Base-by-base conservation (phyloP, 805 yeast species). In the Yarrowia keelungensis region DNA sequence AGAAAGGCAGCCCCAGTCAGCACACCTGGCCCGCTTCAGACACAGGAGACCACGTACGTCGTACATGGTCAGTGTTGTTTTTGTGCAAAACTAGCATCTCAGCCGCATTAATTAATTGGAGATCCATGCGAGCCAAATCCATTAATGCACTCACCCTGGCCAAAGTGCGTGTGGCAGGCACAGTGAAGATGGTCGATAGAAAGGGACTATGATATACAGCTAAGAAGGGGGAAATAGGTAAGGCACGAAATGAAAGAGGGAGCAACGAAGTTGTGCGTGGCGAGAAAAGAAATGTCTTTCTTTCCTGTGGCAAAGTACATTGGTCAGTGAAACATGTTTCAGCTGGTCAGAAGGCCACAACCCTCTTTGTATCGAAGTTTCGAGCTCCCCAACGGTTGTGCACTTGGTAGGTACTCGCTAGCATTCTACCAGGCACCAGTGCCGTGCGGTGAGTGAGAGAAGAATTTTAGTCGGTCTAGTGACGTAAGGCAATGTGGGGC, bases 111-210 rank as follows among this genome's bases (percentile, higher is more conserved):
- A 39, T 53, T 19, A 19, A 39, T 4, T 38, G 59, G 59, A 50
- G 56, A 53, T 53, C 45, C 45, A 49, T 51, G 56, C 42, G 19
- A 53, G 45, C 36, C 59, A 53, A 53, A 53, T 53, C 58, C 35
- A 38, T 53, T 38, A 53, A 53, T 53, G 59, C 59, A 53, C 59
- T 49, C 53, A 49, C 22, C 14, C 22, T 49, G 16, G 39, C 38
- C 4, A 5, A 15, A n/a, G 36, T 47, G 51, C 51, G 36, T 26
- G 51, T 19, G 16, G n/a, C 19, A 36, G n/a, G 39, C 54, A 49
- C 8, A 26, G 32, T 26, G 32, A 26, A 26, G 32, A 26, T 26
- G 32, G 32, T 26, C 32, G 32, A 26, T 3, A 26, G 32, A 26
- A 26, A 26, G 32, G 32, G 32, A 26, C 32, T 26, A 26, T 26